Base-by-base conservation (phyloP, 2,329 filamentous ascomycete species). In the Epichloe hybrida region DNA sequence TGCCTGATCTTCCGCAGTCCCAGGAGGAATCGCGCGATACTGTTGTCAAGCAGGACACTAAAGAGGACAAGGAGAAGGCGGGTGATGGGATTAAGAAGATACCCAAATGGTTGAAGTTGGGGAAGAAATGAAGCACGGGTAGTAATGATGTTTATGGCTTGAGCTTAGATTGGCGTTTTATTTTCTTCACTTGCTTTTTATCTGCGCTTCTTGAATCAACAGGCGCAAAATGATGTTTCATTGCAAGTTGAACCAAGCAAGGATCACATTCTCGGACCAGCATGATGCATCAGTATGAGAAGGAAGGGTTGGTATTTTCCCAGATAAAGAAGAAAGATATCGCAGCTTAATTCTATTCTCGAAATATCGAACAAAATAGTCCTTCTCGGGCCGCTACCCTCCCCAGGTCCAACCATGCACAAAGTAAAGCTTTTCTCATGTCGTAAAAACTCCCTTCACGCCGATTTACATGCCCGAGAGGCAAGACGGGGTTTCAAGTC, bases 61-160 rank as follows among this genome's bases (percentile, higher is more conserved):
- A 62, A 50, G 56, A 64, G 11, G 60, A 69, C 55, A 64, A 66
- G 17, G 65, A 68, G 49, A 63, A 67, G 49, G 61, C 69, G 48
- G 65, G 63, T 11, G 67, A 69, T 40, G 63, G 67, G 49, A 63
- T 58, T 11, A 76, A 74, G 65, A 73, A 72, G 57, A 54, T 75
- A 53, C 84, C 84, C 20, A 88, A 86, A 64, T 88, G 86, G 78
- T 66, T 90, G 40, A 86, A 85, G 65, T 67, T 84, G 50, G 80
- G 79, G 7, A 89, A 86, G 75, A 89, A 88, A 70, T 86, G 50
- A 55, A 15, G 5, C 11, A 20, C 12, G 27, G n/a, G 15, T 11
- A 2, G 8, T 34, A 5, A 34, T 34, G 20, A 45, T 39, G 9
- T 31, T 31, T 41, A 40, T 40, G 46, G 17, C 44, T 42, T 42